phyloP scores from a whole-genome alignment of 306 rosid species.

The Fagus sylvatica region DNA sequence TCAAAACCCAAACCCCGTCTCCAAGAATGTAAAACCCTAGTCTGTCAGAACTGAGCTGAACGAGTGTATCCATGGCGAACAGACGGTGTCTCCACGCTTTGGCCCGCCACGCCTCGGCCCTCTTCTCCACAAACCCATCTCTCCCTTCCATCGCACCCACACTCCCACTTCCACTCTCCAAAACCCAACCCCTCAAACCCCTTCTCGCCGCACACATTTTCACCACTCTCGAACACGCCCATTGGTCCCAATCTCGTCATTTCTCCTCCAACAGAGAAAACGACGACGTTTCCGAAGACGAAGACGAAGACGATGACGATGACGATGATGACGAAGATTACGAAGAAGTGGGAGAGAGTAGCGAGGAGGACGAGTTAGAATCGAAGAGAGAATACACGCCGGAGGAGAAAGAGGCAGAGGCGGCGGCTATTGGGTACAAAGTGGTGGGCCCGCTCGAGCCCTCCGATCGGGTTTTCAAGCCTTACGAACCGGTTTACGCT shows the following conservation, averaged over 20 bases:
- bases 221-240: conserved; percentile 22
- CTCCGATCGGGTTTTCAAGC: conserved; percentile 60
- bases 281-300: conserved; percentile 23
- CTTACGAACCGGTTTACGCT: conserved; percentile 75
- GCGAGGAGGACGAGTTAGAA: conserved; percentile 43
- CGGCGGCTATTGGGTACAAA: conserved; percentile 68
- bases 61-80: conserved; percentile 53
- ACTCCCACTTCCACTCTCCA: conserved; percentile 12
- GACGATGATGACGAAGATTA: conserved; percentile 28
- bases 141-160: conserved; percentile 27
- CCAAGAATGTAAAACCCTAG: conserved; percentile 26
- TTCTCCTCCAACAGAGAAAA: conserved; percentile 51
- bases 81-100: conserved; percentile 63
- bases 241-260: conserved; percentile 40
- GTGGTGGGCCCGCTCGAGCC: conserved; percentile 61
- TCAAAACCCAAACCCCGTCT: too few species aligned
- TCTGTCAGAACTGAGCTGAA: neutral
- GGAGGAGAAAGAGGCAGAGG: conserved; percentile 81
- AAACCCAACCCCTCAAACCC: conserved; percentile 21
- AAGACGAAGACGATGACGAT: conserved; percentile 29
- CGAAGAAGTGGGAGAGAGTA: conserved; percentile 35
- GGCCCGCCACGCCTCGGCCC: conserved; percentile 49
- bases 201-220: conserved; percentile 24
- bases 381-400: conserved; percentile 52
- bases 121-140: conserved; percentile 40